Base-by-base conservation (phyloP, 805 yeast species). In the Grigorovia humatica region DNA sequence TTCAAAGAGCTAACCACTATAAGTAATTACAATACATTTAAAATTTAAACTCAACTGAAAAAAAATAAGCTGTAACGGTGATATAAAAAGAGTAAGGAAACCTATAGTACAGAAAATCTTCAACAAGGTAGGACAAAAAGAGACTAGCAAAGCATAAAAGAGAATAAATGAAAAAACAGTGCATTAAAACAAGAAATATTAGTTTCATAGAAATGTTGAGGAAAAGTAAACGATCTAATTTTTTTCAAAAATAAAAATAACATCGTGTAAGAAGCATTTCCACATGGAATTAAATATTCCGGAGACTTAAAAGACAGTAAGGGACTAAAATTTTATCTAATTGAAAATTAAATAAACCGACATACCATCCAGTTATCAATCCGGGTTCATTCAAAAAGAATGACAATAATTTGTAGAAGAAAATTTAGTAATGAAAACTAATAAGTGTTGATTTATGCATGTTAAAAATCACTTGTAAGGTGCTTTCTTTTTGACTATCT, bases 341-440 rank as follows among this genome's bases (percentile, higher is more conserved):
- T 29, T 15, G 29, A 19, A 27, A 44, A 35, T 20, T 44, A 43
- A 38, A 38, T 38, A 48, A 20, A 53, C 86, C 84, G 86, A 79
- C 96, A 80, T 72, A 75, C 90, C 95, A 87, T 88, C 96, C 89
- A 90, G 96, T 90, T 89, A 90, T 89, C 95, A 87, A 83, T 82
- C 84, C 96, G 96, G 93, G 64, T 35, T 23, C 42, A 20, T 13
- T 32, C 38, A 32, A 46, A 35, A 35, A 19, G 29, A 12, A 30
- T 2, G 29, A 9, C 11, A n/a, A 27, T 23, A 40, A 40, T 23
- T 23, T 17, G 20, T 38, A 47, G 7, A 19, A 48, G 43, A 6
- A 27, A 29, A n/a, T 41, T 30, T 29, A 35, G 30, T 35, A 30
- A 4, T 23, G 23, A 44, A 44, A n/a, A 9, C 12, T 13, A 17